Evolutionary conservation across 257 asterid species (phyloP).

Genomic region (Przewalskia tangutica): DNA sequence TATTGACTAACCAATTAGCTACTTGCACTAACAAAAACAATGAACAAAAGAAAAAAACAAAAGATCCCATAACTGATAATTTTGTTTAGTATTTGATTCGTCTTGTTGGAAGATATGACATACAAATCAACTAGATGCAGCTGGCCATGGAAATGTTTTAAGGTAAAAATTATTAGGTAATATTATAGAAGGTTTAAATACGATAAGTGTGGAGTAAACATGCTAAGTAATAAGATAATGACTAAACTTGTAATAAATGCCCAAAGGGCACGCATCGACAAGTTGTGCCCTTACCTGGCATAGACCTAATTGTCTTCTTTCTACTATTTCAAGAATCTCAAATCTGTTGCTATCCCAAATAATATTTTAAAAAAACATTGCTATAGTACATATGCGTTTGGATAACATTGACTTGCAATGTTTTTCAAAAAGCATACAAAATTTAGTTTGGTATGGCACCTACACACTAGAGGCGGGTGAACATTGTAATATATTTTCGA

Average conservation of each 20-base stretch:
- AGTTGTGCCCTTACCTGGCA: not conserved
- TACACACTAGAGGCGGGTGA: no score
- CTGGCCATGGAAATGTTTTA: not conserved
- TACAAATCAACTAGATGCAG: not conserved
- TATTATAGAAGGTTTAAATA: not conserved
- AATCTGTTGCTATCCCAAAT: no score
- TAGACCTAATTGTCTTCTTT: not conserved
- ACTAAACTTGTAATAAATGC: not conserved
- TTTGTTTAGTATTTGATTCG: not conserved
- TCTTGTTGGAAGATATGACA: not conserved
- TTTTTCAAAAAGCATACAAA: no score
- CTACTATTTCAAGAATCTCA: not conserved
- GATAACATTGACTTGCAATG: no score
- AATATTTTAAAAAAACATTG: no score
- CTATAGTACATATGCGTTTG: not conserved
- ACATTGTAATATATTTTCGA: no score
- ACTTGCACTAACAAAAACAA: not conserved
- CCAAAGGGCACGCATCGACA: not conserved
- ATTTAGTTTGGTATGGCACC: no score
- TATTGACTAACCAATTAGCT: not conserved
- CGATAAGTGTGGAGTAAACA: not conserved
- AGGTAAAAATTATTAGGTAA: not conserved
- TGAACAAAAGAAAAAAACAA: not conserved
- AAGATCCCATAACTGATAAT: not conserved
- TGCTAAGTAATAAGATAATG: not conserved